Percentiles rank a stretch among this genome's conserved stretches.
phyloP scores from a whole-genome alignment of 441 rosid species.

The Erodium moschatum region DNA sequence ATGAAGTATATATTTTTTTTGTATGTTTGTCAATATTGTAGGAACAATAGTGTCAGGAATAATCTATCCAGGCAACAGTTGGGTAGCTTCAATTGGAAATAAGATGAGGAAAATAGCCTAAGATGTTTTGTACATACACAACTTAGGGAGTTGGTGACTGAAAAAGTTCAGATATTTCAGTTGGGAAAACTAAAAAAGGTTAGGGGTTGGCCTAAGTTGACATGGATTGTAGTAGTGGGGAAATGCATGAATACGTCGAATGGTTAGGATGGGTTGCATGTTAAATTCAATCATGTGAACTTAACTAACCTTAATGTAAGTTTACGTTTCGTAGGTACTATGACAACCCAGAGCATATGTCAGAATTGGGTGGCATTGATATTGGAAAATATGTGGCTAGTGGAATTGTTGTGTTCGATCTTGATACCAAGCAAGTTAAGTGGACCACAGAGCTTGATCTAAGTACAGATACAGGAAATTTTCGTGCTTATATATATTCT shows the following conservation, averaged over 20 bases:
- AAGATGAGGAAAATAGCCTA: too few species aligned
- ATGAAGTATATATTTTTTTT: neutral
- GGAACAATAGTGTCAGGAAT: neutral
- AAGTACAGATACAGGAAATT: conserved; percentile 63
- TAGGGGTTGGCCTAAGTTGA: too few species aligned
- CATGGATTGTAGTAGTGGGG: too few species aligned
- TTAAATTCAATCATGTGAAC: neutral
- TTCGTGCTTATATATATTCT: conserved; percentile 82
- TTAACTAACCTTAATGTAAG: conserved; percentile 9
- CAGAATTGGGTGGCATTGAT: conserved; percentile 81
- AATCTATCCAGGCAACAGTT: neutral
- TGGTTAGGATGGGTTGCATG: neutral
- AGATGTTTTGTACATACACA: too few species aligned
- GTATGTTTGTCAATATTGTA: too few species aligned
- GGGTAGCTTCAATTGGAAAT: too few species aligned
- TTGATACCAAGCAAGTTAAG: conserved; percentile 92
- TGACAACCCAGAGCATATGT: conserved; percentile 78
- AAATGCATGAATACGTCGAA: neutral
- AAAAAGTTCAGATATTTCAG: too few species aligned
- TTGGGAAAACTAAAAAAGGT: too few species aligned
- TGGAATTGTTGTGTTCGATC: conserved; percentile 81
- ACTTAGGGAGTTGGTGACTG: too few species aligned
- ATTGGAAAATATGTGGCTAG: conserved; percentile 84
- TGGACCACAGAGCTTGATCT: conserved; percentile 76
- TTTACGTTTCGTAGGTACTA: conserved; percentile 54